A percentile compares a stretch with the other conserved stretches of the same genome.
phyloP scores from a whole-genome alignment of 2,329 filamentous ascomycete genomes.

The Microcyclospora tardicrescens region DNA sequence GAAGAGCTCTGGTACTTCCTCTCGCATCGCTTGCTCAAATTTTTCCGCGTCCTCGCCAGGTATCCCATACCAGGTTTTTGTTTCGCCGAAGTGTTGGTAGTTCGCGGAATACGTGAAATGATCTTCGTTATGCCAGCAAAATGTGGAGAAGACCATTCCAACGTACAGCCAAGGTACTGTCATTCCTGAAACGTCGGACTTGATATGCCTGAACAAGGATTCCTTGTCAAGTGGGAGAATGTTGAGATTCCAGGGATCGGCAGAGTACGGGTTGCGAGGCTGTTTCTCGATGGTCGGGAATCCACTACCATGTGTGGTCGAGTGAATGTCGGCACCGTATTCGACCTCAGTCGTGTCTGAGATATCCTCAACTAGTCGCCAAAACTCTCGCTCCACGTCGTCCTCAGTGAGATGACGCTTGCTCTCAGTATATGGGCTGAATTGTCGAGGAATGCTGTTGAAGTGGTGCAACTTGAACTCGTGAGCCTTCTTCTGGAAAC shows the following conservation, averaged over 20 bases:
- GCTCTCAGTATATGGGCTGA: constrained; percentile 70
- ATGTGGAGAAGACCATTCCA: constrained; percentile 98
- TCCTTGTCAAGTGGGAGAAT: constrained; percentile 81
- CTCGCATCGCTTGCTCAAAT: constrained; percentile 88
- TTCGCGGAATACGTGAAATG: constrained; percentile 97
- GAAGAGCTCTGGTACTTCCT: constrained; percentile 90
- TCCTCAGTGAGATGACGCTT: constrained; percentile 78
- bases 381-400: constrained; percentile 92
- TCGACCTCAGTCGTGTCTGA: constrained; percentile 96
- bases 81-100: constrained; percentile 95
- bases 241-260: constrained; percentile 92
- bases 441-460: constrained; percentile 43
- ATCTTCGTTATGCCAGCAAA: constrained; percentile 99
- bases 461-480: constrained; percentile 95
- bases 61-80: constrained; percentile 98
- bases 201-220: constrained; percentile 91
- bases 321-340: constrained; percentile 96
- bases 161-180: constrained; percentile 98
- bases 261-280: constrained; percentile 73
- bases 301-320: constrained; percentile 91
- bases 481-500: constrained; percentile 91
- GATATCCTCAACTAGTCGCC: constrained; percentile 83
- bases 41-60: constrained; percentile 86
- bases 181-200: constrained; percentile 97
- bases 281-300: constrained; percentile 91